Conservation (phyloP, 805 yeast species). For the Clavispora carvajalis region DNA sequence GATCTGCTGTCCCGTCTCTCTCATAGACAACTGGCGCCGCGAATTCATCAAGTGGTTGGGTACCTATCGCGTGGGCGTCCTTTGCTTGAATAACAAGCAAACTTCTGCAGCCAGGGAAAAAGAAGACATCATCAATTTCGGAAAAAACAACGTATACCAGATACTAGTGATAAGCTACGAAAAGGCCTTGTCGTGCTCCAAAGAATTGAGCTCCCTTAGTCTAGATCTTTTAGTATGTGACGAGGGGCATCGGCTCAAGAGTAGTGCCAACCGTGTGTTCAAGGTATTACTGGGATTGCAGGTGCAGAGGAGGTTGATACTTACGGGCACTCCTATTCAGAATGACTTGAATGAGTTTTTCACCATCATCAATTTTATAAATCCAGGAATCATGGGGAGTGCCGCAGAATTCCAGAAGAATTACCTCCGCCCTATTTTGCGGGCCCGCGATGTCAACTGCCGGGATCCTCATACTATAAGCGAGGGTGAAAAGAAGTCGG, state of each 20-base stretch:
- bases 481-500: constrained; percentile 57
- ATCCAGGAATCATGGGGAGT: constrained; percentile 75
- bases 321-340: constrained; percentile 92
- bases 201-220: constrained; percentile 42
- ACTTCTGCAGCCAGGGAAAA: constrained; percentile 50
- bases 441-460: constrained; percentile 62
- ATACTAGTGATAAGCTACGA: constrained; percentile 87
- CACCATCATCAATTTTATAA: constrained; percentile 74
- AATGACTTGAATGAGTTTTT: constrained; percentile 83
- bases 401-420: constrained; percentile 52
- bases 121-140: constrained; percentile 53
- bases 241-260: constrained; percentile 91
- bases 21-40: constrained; percentile 79
- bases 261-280: constrained; percentile 63
- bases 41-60: constrained; percentile 92
- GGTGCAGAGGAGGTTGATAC: constrained; percentile 52
- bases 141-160: constrained; percentile 68
- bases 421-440: constrained; percentile 64
- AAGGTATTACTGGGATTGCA: constrained; percentile 54
- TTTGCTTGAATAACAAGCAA: constrained; percentile 47
- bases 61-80: constrained; percentile 55
- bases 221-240: constrained; percentile 82
- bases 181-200: constrained; percentile 52
- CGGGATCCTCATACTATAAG: constrained; percentile 42
- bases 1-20: constrained; percentile 87